Percentiles rank a stretch among this genome's conserved stretches.
Evolutionary conservation across 169 alveolate species (phyloP).

Genomic region (Plasmodium malariae): DNA sequence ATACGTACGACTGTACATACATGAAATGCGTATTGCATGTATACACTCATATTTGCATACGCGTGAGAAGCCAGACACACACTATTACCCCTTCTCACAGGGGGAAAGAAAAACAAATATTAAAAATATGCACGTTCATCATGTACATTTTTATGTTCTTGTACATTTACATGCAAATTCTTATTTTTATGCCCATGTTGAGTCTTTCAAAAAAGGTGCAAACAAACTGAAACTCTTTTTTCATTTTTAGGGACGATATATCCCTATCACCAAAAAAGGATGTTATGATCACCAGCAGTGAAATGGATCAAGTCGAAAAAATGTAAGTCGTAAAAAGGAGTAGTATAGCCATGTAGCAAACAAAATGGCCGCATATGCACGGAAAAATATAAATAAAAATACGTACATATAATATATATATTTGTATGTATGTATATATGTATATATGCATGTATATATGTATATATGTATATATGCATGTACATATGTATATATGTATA

Average conservation of each 20-base stretch:
- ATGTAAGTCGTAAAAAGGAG: slow-evolving; percentile 34
- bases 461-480: background rate
- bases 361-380: background rate
- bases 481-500: background rate
- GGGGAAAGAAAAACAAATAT: too few species aligned
- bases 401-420: background rate
- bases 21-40: too few species aligned
- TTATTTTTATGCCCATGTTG: background rate
- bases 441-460: background rate
- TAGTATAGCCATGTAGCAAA: background rate
- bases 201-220: background rate
- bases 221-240: background rate
- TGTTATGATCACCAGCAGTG: slow-evolving; percentile 66
- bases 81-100: too few species aligned
- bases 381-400: background rate
- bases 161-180: too few species aligned
- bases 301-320: slow-evolving; percentile 73
- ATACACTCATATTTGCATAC: background rate
- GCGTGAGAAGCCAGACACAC: too few species aligned
- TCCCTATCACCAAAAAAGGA: slow-evolving; percentile 65
- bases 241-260: slow-evolving; percentile 65
- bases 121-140: too few species aligned
- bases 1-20: background rate
- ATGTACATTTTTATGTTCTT: too few species aligned
- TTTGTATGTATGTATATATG: background rate